Evolutionary conservation across 164 flowering plant species (phyloP), one percentile per base, ranked within the genome.

Genomic region (Magnolia officinalis): DNA sequence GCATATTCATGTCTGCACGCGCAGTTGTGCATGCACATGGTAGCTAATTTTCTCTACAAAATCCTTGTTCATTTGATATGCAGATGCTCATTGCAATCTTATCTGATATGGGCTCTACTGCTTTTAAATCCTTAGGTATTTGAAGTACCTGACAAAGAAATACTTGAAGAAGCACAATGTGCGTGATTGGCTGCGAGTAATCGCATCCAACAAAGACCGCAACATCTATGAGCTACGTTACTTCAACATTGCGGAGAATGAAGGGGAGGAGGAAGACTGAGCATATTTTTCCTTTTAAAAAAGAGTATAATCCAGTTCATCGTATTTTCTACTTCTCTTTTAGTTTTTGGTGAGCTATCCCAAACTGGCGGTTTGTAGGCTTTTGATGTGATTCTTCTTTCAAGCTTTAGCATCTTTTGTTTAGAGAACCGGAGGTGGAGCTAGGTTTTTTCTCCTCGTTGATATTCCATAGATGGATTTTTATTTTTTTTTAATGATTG

Each of bases 231-330:
- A 90, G 80, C 81, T 90, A 18, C 82, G 96, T 70, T 91, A 90
- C 92, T 91, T 91, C 88, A 91, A 89, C 83, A 91, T 91, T 78
- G 91, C 92, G 8, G 93, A 91, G 85, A 88, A 89, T 58, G 93
- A 91, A 78, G 93, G 84, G 0, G 93, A 89, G 79, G 92, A 89
- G 51, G 96, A 91, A 73, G 80, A 72, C 51, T 78, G 65, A 73
- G 18, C 26, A 1, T 19, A 29, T 29, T 2, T 5, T 29, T 19
- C 71, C 18, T 19, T 26, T 26, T 26, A 1, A 26, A 26, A 26
- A 26, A 26, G 1, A 26, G 29, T 26, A 26, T 26, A 26, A 26
- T 26, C 29, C 29, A 26, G 6, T 31, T 14, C 50, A 16, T 68
- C 16, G 1, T 24, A 5, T 23, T 66, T 18, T 8, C 18, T 29